These are phyloP conservation scores for Penicillium angulare DNA, from an alignment of 495 filamentous ascomycete genomes.

Conservation along the genomic window DNA sequence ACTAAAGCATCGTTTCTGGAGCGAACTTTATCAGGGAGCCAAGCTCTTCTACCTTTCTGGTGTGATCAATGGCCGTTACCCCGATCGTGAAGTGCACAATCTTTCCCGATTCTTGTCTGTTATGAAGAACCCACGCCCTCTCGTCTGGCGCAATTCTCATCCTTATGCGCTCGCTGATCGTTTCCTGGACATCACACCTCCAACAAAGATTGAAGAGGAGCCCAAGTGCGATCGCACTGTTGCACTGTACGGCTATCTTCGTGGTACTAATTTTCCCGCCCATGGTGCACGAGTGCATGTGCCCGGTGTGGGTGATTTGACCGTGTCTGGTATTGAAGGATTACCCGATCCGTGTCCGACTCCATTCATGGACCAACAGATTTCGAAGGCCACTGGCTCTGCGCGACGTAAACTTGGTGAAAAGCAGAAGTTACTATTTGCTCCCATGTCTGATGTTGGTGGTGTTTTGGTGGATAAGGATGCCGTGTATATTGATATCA, in stretches of 20 bases:
- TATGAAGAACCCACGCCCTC: constrained; percentile 96
- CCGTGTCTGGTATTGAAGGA: constrained; percentile 77
- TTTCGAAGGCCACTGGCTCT: constrained; percentile 73
- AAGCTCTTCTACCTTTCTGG: constrained; percentile 96
- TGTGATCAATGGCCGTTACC: constrained; percentile 93
- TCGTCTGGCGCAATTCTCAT: constrained; percentile 96
- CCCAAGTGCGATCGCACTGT: constrained; percentile 86
- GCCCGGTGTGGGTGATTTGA: constrained; percentile 90
- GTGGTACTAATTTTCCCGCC: constrained; percentile 93
- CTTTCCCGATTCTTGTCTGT: constrained; percentile 90
- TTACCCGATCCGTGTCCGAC: constrained; percentile 95
- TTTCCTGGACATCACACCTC: constrained; percentile 91
- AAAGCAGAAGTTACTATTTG: constrained; percentile 93
- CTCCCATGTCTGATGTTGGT: constrained; percentile 96
- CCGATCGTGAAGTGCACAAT: constrained; percentile 95
- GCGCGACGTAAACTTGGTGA: constrained; percentile 77
- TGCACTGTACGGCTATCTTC: constrained; percentile 87
- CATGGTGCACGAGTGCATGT: constrained; percentile 87
- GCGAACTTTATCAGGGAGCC: constrained; percentile 91
- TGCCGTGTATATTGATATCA: constrained; percentile 76
- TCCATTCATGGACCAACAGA: constrained; percentile 80
- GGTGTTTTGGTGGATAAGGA: constrained; percentile 83
- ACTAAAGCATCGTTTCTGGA: constrained; percentile 94
- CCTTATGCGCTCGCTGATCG: constrained; percentile 91
- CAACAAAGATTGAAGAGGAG: constrained; percentile 82